Evolutionary conservation across 371 early-diverging fungal genomes (phyloP).

Genomic region (Actinomucor elegans): DNA sequence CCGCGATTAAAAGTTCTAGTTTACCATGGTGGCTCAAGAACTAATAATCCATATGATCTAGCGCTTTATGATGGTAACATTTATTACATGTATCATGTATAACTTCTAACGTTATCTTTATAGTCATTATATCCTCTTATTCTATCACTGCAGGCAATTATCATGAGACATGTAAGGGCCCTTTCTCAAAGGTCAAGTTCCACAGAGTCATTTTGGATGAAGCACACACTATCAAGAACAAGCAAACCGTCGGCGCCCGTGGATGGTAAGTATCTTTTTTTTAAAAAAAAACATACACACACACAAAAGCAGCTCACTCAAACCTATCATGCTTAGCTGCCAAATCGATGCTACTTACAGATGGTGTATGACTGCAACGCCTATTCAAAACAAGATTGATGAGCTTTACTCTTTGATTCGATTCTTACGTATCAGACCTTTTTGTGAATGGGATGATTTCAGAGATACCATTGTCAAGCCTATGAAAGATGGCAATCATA

Average conservation of each 20-base stretch:
- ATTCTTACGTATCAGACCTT: conserved; percentile 74
- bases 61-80: conserved; percentile 44
- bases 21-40: conserved; percentile 52
- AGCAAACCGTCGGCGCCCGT: conserved; percentile 55
- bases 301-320: no score
- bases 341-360: conserved; percentile 64
- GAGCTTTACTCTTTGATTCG: conserved; percentile 83
- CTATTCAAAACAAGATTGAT: conserved; percentile 87
- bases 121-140: conserved; percentile 45
- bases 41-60: conserved; percentile 33
- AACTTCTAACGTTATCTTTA: not conserved
- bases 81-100: no score
- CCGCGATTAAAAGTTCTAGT: conserved; percentile 51
- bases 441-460: conserved; percentile 58
- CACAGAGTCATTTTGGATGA: conserved; percentile 81
- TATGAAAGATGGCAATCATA: conserved; percentile 22
- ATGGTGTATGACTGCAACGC: conserved; percentile 81
- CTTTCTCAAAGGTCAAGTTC: conserved; percentile 27
- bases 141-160: conserved; percentile 20
- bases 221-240: conserved; percentile 86
- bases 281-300: no score
- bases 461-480: conserved; percentile 51
- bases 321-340: conserved; percentile 27
- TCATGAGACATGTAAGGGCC: conserved; percentile 3
- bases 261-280: conserved; percentile 40